Conservation (phyloP, 306 rosid genomes). For the Lagenaria siceraria region DNA sequence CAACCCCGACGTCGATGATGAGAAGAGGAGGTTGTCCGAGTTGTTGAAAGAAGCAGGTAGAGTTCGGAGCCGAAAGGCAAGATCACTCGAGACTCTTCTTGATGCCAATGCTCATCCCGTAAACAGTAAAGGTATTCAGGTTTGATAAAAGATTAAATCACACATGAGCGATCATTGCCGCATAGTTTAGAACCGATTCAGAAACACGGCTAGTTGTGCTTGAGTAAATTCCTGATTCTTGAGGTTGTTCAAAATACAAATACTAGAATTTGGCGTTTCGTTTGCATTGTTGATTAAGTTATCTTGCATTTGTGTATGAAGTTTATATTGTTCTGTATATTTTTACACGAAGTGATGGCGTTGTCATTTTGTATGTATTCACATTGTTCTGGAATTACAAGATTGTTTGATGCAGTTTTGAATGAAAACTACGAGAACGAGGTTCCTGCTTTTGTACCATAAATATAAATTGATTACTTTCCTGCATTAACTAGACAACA, state of each 20-base stretch:
- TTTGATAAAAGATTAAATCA: constrained; percentile 8
- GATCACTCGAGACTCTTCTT: constrained; percentile 72
- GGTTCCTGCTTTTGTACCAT: not conserved
- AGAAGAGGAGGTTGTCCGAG: constrained; percentile 76
- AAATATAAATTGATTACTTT: not conserved
- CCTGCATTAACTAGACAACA: not conserved
- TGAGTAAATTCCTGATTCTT: not conserved
- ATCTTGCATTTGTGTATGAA: not conserved
- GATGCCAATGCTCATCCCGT: constrained; percentile 24
- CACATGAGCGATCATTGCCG: not conserved
- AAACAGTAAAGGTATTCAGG: constrained; percentile 15
- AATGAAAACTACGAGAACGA: not conserved
- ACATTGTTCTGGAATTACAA: not conserved
- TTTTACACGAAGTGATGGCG: not conserved
- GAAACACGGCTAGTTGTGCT: not conserved
- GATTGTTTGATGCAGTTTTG: not conserved
- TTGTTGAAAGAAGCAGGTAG: constrained; percentile 84
- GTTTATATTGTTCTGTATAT: not conserved
- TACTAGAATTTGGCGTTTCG: not conserved
- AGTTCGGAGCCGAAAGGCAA: constrained; percentile 48
- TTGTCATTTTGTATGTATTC: constrained; percentile 1
- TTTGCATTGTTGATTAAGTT: constrained; percentile 5
- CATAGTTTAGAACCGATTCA: not conserved
- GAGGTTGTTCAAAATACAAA: not conserved
- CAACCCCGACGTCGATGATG: constrained; percentile 79